Evolutionary conservation across 2,329 filamentous ascomycete genomes (phyloP).

Genomic region (Pseudocercospora cruenta): DNA sequence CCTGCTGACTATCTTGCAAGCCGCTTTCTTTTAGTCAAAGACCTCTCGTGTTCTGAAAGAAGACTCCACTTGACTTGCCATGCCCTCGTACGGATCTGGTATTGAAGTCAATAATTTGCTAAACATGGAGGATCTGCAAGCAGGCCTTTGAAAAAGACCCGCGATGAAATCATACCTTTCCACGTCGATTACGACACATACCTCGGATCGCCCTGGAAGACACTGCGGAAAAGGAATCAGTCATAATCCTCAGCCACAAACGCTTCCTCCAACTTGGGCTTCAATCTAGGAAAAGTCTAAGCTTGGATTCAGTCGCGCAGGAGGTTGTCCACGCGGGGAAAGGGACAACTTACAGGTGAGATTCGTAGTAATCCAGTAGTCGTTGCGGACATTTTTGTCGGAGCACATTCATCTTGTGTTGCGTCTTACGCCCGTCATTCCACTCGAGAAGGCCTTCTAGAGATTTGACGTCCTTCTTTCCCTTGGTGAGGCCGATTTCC

Average conservation of each 20-base stretch:
- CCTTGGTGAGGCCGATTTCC: constrained; percentile 22
- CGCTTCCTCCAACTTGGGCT: constrained; percentile 25
- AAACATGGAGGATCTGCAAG: background rate
- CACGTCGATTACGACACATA: constrained; percentile 14
- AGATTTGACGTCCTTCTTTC: constrained; percentile 47
- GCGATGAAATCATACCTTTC: background rate
- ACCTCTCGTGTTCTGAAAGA: background rate
- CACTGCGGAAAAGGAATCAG: constrained; percentile 20
- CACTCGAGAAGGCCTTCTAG: constrained; percentile 73
- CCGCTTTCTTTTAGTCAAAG: background rate
- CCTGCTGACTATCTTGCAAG: background rate
- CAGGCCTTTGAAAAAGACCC: background rate
- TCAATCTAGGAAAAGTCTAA: constrained; percentile 33
- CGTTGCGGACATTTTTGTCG: constrained; percentile 80
- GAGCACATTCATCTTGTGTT: constrained; percentile 69
- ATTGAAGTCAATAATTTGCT: background rate
- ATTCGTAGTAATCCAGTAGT: constrained; percentile 44
- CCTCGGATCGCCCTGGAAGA: constrained; percentile 24
- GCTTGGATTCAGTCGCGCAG: constrained; percentile 27
- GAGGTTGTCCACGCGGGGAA: constrained; percentile 6
- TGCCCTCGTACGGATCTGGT: background rate
- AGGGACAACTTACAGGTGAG: constrained; percentile 42
- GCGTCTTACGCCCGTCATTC: constrained; percentile 73
- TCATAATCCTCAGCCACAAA: constrained; percentile 16
- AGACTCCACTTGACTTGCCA: background rate